Base-by-base conservation (phyloP, 768 basidiomycete genomes). In the Boletus sp. region DNA sequence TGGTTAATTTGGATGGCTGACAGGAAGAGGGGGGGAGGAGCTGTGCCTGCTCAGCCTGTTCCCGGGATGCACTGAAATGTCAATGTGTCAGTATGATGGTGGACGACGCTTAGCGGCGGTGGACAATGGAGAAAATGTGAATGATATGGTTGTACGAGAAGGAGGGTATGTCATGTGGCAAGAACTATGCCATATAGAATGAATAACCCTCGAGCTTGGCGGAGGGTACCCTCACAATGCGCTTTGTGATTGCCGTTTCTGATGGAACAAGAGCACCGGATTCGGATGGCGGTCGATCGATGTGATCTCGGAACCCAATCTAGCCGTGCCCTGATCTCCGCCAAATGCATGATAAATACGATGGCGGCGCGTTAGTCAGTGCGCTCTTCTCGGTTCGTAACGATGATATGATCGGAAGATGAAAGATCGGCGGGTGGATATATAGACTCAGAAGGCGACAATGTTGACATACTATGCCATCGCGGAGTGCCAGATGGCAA, bases 211-310 rank as follows among this genome's bases (percentile, higher is more conserved):
- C 33, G 33, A 11, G 33, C 7, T 11, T 35, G 33, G 56, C 47
- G 47, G 30, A 18, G 54, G 54, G 24, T 24, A 55, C 37, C 52
- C 52, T 57, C 64, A 53, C 57, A 60, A 40, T 54, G 35, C 32
- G 48, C 49, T 47, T 59, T 55, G 51, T 66, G 35, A 57, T 59
- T 63, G 42, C 70, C 61, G 47, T 17, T 58, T 69, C 57, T 0
- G 62, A 44, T 17, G 14, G 39, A 60, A 72, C 71, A 72, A 71
- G 67, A 71, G 64, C 69, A 59, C 2, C 4, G 18, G 24, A 39
- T 17, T 51, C 40, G 28, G 30, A n/a, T 29, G 17, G 15, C 10
- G 35, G 14, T 54, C 24, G 57, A 55, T 50, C 52, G 52, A 40
- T 36, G n/a, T 7, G 41, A 65, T 61, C 60, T 56, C 55, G 62